Evolutionary conservation across 768 basidiomycete species (phyloP).

Genomic region (Tulasnella calospora): DNA sequence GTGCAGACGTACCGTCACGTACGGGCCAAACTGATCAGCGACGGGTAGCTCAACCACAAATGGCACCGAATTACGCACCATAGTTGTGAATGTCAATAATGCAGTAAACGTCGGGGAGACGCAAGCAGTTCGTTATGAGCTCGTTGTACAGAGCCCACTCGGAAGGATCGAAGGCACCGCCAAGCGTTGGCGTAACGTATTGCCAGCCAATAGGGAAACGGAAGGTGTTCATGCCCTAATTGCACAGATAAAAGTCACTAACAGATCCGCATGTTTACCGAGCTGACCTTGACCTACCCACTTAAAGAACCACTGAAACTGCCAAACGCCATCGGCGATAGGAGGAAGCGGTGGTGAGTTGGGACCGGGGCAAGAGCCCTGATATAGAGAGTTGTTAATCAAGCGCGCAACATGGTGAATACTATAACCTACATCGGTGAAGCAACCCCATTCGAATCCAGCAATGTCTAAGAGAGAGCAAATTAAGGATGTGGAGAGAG

Average conservation of each 20-base stretch:
- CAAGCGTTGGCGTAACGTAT: conserved; percentile 6
- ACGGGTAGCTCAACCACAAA: not conserved
- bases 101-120: not conserved
- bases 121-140: conserved; percentile 1
- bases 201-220: conserved; percentile 22
- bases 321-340: conserved; percentile 47
- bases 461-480: not conserved
- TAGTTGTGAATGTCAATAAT: conserved; percentile 22
- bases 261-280: not conserved
- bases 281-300: conserved; percentile 39
- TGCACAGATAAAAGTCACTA: not conserved
- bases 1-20: too few relatives aligned
- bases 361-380: conserved; percentile 28
- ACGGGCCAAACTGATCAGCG: not conserved
- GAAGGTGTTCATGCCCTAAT: conserved; percentile 20
- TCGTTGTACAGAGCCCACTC: not conserved
- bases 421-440: conserved; percentile 34
- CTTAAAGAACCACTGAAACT: conserved; percentile 56
- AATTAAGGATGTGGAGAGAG: not conserved
- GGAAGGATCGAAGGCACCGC: conserved; percentile 1
- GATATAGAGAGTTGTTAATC: not conserved
- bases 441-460: conserved; percentile 20
- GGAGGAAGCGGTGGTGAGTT: conserved; percentile 36
- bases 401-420: conserved; percentile 40
- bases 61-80: not conserved